Evolutionary conservation across 768 basidiomycete species (phyloP).

Genomic region (Asterophora lycoperdoides): DNA sequence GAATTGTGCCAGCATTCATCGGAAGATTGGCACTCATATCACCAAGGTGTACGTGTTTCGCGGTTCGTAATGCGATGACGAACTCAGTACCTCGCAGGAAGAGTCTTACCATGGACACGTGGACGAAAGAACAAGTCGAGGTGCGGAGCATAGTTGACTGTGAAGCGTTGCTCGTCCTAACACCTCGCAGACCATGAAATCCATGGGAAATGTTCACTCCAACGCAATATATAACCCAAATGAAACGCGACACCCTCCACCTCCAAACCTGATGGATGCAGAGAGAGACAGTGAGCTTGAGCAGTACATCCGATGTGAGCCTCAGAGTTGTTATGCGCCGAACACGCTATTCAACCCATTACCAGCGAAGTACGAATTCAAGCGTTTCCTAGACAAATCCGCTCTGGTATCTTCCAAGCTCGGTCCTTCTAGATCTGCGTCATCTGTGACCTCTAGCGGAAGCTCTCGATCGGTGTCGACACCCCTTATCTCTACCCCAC

Average conservation of each 20-base stretch:
- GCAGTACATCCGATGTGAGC: constrained; percentile 79
- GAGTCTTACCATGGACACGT: constrained; percentile 83
- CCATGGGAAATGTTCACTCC: constrained; percentile 76
- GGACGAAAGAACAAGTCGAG: constrained; percentile 87
- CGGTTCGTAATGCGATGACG: background rate
- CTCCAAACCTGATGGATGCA: constrained; percentile 69
- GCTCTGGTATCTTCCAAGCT: constrained; percentile 44
- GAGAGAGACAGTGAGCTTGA: constrained; percentile 90
- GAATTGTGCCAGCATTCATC: constrained; percentile 86
- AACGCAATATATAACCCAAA: constrained; percentile 82
- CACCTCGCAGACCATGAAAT: constrained; percentile 61
- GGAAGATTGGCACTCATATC: constrained; percentile 92
- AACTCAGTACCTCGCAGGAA: constrained; percentile 49
- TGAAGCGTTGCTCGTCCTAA: constrained; percentile 7
- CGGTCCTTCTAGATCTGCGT: constrained; percentile 38
- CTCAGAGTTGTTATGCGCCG: constrained; percentile 9
- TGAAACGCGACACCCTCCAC: constrained; percentile 77
- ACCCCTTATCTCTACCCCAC: constrained; percentile 20
- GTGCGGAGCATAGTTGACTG: constrained; percentile 36
- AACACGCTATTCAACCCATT: background rate
- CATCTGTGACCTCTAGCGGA: constrained; percentile 21
- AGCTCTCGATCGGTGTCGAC: constrained; percentile 19
- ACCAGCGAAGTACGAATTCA: constrained; percentile 77
- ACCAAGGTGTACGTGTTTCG: constrained; percentile 75
- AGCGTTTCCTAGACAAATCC: constrained; percentile 53